Conservation (phyloP, 306 rosid species). For the Mimosa bimucronata region DNA sequence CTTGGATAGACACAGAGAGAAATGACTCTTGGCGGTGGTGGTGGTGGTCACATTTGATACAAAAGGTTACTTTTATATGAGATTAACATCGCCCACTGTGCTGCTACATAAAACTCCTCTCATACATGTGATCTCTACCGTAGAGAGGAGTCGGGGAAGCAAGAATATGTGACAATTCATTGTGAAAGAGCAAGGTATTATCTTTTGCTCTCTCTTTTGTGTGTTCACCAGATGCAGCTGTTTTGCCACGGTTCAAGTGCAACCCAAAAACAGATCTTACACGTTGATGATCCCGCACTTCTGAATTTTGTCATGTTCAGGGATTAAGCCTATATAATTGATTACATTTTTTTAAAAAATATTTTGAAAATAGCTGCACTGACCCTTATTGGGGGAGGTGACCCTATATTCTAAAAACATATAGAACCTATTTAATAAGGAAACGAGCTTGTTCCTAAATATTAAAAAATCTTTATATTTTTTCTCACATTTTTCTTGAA, state of each 20-base stretch:
- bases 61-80: background rate
- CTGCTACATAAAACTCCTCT: background rate
- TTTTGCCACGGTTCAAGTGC: background rate
- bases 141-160: background rate
- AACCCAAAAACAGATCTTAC: background rate
- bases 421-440: too few species aligned
- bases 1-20: background rate
- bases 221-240: background rate
- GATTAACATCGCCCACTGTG: background rate
- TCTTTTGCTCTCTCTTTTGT: background rate
- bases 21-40: background rate
- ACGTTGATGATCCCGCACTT: background rate
- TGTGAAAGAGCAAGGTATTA: constrained; percentile 6
- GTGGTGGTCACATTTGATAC: background rate
- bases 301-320: background rate
- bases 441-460: too few species aligned
- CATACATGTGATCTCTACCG: background rate
- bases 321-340: background rate
- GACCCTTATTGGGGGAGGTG: too few species aligned
- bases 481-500: too few species aligned
- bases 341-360: too few species aligned
- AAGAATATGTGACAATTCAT: background rate
- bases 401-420: too few species aligned
- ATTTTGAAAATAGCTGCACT: background rate
- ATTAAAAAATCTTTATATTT: too few species aligned